Percentiles rank a stretch among this genome's conserved stretches.
Conservation (phyloP, 2,329 filamentous ascomycete species). For the Penicillium digitatum region DNA sequence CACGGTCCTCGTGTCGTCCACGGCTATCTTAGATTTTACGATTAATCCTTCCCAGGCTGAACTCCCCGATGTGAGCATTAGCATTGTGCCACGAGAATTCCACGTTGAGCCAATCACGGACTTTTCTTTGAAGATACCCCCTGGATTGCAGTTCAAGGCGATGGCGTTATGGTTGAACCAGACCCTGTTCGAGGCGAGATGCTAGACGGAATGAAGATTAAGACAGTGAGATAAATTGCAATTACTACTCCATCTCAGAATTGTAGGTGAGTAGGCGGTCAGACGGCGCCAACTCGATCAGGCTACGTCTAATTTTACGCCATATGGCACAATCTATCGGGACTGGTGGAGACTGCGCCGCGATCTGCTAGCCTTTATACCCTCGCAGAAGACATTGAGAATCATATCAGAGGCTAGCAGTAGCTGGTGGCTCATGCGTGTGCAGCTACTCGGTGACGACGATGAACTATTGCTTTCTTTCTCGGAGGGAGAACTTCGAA, state of each 20-base stretch:
- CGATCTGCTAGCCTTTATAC: constrained; percentile 5
- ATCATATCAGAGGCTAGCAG: constrained; percentile 2
- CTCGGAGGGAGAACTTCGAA: neutral
- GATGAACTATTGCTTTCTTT: constrained; percentile 1
- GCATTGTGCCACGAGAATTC: neutral
- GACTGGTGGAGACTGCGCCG: neutral
- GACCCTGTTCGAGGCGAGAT: neutral
- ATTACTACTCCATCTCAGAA: neutral
- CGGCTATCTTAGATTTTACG: neutral
- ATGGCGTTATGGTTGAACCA: neutral
- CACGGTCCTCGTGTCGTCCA: too few species aligned
- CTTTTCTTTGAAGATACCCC: neutral
- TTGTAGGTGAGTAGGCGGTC: neutral
- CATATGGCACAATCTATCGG: neutral
- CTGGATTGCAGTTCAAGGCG: neutral
- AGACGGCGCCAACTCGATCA: neutral
- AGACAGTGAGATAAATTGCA: neutral
- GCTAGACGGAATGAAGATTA: neutral
- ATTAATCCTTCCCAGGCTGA: neutral
- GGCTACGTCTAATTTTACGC: neutral
- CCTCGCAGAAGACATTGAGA: neutral
- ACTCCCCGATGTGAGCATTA: neutral
- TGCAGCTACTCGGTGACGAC: constrained; percentile 3
- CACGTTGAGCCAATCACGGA: neutral
- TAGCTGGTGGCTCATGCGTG: constrained; percentile 12